A percentile compares a stretch with the other conserved stretches of the same genome.
Conservation (phyloP, 164 flowering plant genomes). For the Piper longum region DNA sequence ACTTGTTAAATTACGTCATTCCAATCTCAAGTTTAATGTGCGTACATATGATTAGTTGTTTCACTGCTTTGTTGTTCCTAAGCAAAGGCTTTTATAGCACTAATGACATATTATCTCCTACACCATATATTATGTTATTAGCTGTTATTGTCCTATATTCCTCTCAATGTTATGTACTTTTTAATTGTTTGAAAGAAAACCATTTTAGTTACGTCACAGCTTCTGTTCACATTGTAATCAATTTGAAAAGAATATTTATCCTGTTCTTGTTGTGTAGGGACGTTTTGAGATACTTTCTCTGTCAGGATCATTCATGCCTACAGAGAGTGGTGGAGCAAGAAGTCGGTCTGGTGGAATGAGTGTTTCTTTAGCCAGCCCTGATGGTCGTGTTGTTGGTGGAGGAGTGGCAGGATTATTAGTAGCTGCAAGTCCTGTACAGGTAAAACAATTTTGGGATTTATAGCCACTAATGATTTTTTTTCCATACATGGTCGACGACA, state of each 20-base stretch:
- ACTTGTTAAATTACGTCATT: no score
- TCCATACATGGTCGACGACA: no score
- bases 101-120: neutral
- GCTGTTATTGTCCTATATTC: neutral
- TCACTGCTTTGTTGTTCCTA: neutral
- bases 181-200: neutral
- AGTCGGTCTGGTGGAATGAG: slow-evolving; percentile 98
- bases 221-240: neutral
- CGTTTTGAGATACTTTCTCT: slow-evolving; percentile 95
- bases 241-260: neutral
- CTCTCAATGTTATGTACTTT: neutral
- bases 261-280: slow-evolving; percentile 38
- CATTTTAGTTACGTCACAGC: no score
- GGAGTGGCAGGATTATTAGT: slow-evolving; percentile 91
- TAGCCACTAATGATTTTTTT: neutral
- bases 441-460: slow-evolving; percentile 7
- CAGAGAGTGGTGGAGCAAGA: slow-evolving; percentile 77
- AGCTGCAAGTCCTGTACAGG: slow-evolving; percentile 97
- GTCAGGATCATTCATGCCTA: slow-evolving; percentile 91
- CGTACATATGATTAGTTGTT: neutral
- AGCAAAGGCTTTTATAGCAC: neutral
- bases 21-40: no score
- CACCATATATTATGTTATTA: neutral
- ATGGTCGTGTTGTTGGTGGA: slow-evolving; percentile 98
- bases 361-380: slow-evolving; percentile 93